Base-by-base conservation (phyloP, 208 protist genomes). In the Trypanosomatidae sp. region DNA sequence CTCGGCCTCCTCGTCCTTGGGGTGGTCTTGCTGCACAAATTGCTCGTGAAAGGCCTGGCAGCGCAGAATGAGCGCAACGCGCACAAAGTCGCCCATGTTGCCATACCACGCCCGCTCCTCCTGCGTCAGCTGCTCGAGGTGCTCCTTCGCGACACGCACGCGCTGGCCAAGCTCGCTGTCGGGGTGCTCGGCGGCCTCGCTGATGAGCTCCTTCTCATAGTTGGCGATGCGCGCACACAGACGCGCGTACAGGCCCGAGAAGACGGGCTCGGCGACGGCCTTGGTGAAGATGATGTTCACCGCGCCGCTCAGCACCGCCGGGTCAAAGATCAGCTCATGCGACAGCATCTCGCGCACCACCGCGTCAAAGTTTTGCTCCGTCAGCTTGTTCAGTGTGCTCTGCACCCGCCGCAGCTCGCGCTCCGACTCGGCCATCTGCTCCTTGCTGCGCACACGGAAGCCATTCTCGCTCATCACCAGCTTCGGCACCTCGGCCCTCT, bases 201-300 rank as follows among this genome's bases (percentile, higher is more conserved):
- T 44, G 20, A 71, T 49, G 13, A 83, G 57, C 33, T 85, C 68
- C 46, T 70, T 59, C 53, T 88, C 79, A 62, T 82, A 93, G 22
- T 67, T 61, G 20, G 74, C 73, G 59, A 93, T 78, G 35, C 60
- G 43, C 30, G 61, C 48, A 52, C 76, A 88, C n/a, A 89, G 53
- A 7, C 71, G 67, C 5, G 85, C 85, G 63, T 93, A 93, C 19
- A 89, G 53, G 8, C 56, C 66, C 13, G 78, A 77, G 60, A 90
- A 93, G 21, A 90, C 80, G n/a, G 85, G 85, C 66, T 93, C 80
- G 25, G 71, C 64, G 11, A 90, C 56, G 16, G 85, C 77, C 70
- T 93, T 93, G 48, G 64, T 66, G 59, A 87, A 93, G 57, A 93
- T 81, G 45, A 81, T 78, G 43, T 69, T 62, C 37, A 93, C 79